Evolutionary conservation across 1,139 yeast species (phyloP).

Genomic region (Chernovozyma aurita): DNA sequence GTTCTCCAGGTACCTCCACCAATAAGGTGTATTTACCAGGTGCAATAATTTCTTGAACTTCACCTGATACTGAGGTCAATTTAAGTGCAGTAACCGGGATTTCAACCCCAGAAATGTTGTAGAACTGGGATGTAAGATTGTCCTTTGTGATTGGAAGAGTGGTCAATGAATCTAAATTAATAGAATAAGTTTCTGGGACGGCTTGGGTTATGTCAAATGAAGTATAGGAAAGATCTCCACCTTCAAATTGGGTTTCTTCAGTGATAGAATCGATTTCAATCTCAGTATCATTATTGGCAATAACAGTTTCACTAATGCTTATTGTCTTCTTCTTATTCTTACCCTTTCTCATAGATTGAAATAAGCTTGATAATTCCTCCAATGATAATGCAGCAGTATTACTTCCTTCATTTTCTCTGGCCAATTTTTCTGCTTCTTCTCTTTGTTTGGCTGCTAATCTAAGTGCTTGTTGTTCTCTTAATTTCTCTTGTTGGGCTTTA

Average conservation of each 20-base stretch:
- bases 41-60: constrained; percentile 18
- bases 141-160: constrained; percentile 27
- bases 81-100: constrained; percentile 24
- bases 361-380: constrained; percentile 36
- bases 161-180: constrained; percentile 11
- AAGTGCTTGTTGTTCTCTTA: constrained; percentile 10
- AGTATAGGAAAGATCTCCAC: constrained; percentile 16
- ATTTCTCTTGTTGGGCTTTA: constrained; percentile 8
- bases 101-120: constrained; percentile 27
- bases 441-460: constrained; percentile 5
- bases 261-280: constrained; percentile 1
- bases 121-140: constrained; percentile 20
- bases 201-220: constrained; percentile 28
- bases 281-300: constrained; percentile 4
- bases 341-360: constrained; percentile 14
- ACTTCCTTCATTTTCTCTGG: constrained; percentile 8
- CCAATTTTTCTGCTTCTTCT: constrained; percentile 6
- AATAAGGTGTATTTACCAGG: constrained; percentile 31
- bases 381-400: constrained; percentile 29
- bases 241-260: constrained; percentile 5
- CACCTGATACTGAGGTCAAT: constrained; percentile 13
- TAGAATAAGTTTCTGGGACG: constrained; percentile 25
- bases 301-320: not conserved
- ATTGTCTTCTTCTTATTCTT: constrained; percentile 2
- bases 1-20: constrained; percentile 22